These are phyloP conservation scores for Davidsoniella australis DNA, from an alignment of 2,329 filamentous ascomycete genomes.

Conservation along the genomic window DNA sequence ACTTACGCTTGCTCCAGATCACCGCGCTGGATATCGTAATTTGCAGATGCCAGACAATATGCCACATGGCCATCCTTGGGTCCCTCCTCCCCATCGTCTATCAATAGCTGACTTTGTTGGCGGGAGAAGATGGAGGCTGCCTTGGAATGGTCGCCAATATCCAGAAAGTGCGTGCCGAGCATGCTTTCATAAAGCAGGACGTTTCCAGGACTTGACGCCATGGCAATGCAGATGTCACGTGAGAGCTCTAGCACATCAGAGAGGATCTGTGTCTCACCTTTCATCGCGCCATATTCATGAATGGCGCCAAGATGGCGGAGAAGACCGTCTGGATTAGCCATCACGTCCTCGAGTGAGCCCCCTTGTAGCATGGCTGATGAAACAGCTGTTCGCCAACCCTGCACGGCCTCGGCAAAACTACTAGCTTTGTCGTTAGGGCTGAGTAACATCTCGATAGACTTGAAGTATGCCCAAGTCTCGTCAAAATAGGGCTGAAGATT, in stretches of 20 bases:
- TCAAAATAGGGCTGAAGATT: conserved; percentile 8
- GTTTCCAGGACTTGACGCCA: conserved; percentile 19
- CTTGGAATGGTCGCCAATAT: conserved; percentile 32
- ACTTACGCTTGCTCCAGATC: conserved; percentile 43
- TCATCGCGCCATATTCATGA: conserved; percentile 33
- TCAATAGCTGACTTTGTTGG: conserved; percentile 36
- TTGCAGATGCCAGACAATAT: conserved; percentile 50
- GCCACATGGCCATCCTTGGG: conserved; percentile 25
- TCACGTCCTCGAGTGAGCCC: conserved; percentile 11
- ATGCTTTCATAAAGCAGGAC: conserved; percentile 29
- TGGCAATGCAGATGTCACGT: conserved; percentile 21
- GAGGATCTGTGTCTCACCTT: conserved; percentile 30
- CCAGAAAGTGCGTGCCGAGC: conserved; percentile 35
- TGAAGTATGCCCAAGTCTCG: conserved; percentile 12
- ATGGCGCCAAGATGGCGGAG: conserved; percentile 33
- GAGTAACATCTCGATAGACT: conserved; percentile 11
- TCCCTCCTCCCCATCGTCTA: conserved; percentile 21
- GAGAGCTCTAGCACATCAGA: conserved; percentile 30
- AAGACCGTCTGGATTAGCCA: conserved; percentile 27
- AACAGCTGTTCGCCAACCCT: conserved; percentile 10
- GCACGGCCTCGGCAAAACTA: conserved; percentile 8
- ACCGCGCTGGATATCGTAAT: conserved; percentile 54
- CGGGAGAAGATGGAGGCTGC: conserved; percentile 32
- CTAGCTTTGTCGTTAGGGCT: not conserved
- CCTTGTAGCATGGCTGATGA: conserved; percentile 10